Base-by-base conservation (phyloP, 2,329 filamentous ascomycete species). In the Aspergillus texensis region DNA sequence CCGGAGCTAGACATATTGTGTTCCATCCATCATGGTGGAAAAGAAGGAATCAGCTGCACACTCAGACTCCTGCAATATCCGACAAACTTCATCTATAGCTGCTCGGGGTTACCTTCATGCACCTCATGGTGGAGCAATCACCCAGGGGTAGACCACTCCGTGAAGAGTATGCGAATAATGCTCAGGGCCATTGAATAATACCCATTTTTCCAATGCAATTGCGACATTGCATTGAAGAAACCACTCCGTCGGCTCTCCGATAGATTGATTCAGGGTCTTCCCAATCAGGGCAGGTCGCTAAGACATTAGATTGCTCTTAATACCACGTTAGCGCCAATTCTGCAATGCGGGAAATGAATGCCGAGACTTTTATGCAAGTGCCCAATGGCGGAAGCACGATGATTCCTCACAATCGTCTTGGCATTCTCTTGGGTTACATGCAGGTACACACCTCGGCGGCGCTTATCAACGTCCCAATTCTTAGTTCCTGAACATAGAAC, bases 371-470 rank as follows among this genome's bases (percentile, higher is more conserved):
- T 21, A 8, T 34, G 6, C 6, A n/a, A 19, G 12, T 19, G 12
- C 24, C 56, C 60, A 58, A 62, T 58, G 9, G 46, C 6, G 28
- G 24, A 11, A 32, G 12, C 16, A 10, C 24, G 11, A 11, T 26
- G 10, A 16, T 43, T 3, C 19, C 26, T 16, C n/a, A 24, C 4
- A 21, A 21, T 54, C 36, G 30, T 46, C 62, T 64, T 64, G 62
- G 62, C 62, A 43, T 39, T 55, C 48, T 21, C 62, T 64, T 61
- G 58, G 62, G 62, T 64, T 64, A 64, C 58, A 64, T 64, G 30
- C 39, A 21, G 45, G 34, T 55, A 55, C 30, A 50, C 16, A 30
- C 26, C 16, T 30, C 26, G 24, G 46, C 46, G n/a, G 52, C 52
- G 21, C 52, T 55, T 55, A 39, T 55, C 52, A 48, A 48, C 24